Evolutionary conservation across 139 green algal genomes (phyloP).

Genomic region (Tetradesmus lagerheimii): DNA sequence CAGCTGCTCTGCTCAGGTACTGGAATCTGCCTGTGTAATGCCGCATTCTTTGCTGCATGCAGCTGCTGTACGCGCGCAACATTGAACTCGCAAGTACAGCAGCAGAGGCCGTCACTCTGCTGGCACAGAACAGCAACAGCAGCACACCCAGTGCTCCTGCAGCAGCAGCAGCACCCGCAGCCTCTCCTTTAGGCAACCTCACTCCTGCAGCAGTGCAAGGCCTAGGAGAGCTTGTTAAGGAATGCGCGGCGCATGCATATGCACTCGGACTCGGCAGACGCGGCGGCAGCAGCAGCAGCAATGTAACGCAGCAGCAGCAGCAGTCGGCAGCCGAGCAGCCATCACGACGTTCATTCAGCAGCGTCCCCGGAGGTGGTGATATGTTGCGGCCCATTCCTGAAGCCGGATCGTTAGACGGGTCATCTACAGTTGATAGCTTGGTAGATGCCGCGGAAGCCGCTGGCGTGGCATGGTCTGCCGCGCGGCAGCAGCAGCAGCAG

Average conservation of each 20-base stretch:
- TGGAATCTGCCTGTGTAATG: background rate
- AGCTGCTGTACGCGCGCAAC: slow-evolving; percentile 50
- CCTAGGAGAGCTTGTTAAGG: slow-evolving; percentile 41
- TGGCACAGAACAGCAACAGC: slow-evolving; percentile 10
- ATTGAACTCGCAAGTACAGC: slow-evolving; percentile 61
- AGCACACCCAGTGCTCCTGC: background rate
- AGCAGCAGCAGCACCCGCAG: slow-evolving; percentile 22
- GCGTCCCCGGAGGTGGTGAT: no score
- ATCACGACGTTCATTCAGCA: background rate
- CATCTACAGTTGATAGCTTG: background rate
- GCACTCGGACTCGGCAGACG: slow-evolving; percentile 6
- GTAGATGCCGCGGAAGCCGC: background rate
- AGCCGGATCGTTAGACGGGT: background rate
- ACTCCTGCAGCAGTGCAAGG: slow-evolving; percentile 40
- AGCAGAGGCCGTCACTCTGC: slow-evolving; percentile 48
- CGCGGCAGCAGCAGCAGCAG: background rate
- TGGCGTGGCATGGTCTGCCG: background rate
- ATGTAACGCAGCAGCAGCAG: background rate
- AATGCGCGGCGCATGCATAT: slow-evolving; percentile 25
- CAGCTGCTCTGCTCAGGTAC: no score
- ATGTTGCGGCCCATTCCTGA: background rate
- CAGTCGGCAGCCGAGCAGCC: background rate
- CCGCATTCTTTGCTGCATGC: background rate
- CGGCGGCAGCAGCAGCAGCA: background rate
- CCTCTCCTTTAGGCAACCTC: background rate